Evolutionary conservation across 805 yeast genomes (phyloP).

Genomic region (Kodamaea jinghongensis): DNA sequence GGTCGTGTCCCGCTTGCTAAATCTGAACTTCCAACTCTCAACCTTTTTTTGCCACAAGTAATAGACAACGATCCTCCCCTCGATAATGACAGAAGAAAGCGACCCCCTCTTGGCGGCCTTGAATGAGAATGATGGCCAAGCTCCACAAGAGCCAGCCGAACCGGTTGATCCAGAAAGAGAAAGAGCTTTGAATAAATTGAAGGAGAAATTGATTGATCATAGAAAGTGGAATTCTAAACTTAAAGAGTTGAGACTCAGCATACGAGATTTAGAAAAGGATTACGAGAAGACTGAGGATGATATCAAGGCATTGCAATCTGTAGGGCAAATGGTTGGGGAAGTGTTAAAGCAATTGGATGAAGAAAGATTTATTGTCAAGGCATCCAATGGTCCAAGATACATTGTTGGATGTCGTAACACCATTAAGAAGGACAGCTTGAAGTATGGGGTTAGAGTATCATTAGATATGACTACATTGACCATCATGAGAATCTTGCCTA

Average conservation of each 20-base stretch:
- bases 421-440: constrained; percentile 74
- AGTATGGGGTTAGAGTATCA: constrained; percentile 95
- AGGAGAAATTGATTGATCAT: constrained; percentile 85
- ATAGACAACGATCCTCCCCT: background rate
- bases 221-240: constrained; percentile 91
- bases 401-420: constrained; percentile 97
- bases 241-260: constrained; percentile 76
- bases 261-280: constrained; percentile 78
- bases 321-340: constrained; percentile 97
- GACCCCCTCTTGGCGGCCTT: constrained; percentile 78
- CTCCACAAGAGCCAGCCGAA: constrained; percentile 10
- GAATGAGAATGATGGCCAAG: constrained; percentile 31
- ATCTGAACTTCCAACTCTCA: background rate
- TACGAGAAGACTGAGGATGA: constrained; percentile 95
- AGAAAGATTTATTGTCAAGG: constrained; percentile 93
- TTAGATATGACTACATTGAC: constrained; percentile 97
- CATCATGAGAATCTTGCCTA: constrained; percentile 93
- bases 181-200: constrained; percentile 73
- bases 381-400: constrained; percentile 95
- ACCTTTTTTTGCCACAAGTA: constrained; percentile 6
- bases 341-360: constrained; percentile 93
- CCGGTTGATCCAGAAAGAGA: constrained; percentile 69
- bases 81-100: constrained; percentile 57
- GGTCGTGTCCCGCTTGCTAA: background rate
- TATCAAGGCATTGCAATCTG: constrained; percentile 93